These are phyloP conservation scores for Sclerotinia borealis DNA, from an alignment of 2,329 filamentous ascomycete species.

Conservation along the genomic window DNA sequence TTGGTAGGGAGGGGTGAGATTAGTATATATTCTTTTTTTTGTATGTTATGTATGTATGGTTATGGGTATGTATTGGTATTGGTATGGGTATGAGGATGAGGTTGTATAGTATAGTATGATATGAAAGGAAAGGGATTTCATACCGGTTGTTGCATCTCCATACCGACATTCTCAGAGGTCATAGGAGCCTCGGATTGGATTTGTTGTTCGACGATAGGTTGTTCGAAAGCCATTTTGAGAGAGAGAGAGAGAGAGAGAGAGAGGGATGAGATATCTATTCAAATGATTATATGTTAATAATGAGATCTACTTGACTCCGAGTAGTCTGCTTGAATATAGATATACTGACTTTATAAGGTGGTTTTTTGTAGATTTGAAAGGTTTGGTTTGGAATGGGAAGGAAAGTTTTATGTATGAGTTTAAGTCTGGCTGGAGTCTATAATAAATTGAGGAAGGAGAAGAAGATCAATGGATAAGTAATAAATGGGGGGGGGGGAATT, in stretches of 20 bases:
- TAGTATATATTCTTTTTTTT: no score
- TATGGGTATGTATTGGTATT: no score
- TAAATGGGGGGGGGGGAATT: not conserved
- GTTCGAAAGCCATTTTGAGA: constrained; percentile 26
- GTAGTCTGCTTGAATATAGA: not conserved
- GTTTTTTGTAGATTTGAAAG: not conserved
- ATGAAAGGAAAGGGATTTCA: constrained; percentile 8
- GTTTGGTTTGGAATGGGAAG: not conserved
- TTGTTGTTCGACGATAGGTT: constrained; percentile 26
- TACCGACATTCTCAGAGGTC: constrained; percentile 18
- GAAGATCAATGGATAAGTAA: not conserved
- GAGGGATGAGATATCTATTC: no score
- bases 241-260: no score
- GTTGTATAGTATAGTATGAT: not conserved
- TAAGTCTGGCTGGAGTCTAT: not conserved
- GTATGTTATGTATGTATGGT: not conserved
- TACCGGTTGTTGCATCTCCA: constrained; percentile 28
- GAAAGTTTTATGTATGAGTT: no score
- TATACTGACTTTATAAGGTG: not conserved
- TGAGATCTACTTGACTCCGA: no score
- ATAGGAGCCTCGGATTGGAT: constrained; percentile 27
- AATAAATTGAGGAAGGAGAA: no score
- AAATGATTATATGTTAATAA: not conserved
- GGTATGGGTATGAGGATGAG: no score
- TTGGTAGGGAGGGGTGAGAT: not conserved